Evolutionary conservation across 2,329 filamentous ascomycete genomes (phyloP).

Genomic region (Colletotrichum magnum): DNA sequence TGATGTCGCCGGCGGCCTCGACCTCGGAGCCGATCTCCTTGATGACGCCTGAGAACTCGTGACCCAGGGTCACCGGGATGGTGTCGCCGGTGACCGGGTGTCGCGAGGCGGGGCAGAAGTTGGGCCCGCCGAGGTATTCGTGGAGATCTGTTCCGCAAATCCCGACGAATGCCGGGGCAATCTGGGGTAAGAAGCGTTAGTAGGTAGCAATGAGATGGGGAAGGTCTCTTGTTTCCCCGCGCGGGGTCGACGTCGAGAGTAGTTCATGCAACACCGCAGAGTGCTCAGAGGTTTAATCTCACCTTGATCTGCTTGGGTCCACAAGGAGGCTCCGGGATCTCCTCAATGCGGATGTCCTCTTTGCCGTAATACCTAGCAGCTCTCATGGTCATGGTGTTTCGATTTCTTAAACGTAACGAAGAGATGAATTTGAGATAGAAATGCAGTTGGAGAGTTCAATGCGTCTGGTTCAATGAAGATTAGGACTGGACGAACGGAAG

Average conservation of each 20-base stretch:
- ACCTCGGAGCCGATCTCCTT: slow-evolving; percentile 58
- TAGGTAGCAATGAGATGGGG: neutral
- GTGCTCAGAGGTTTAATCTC: neutral
- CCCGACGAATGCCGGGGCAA: slow-evolving; percentile 49
- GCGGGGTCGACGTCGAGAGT: slow-evolving; percentile 4
- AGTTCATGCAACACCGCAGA: neutral
- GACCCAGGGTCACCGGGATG: slow-evolving; percentile 71
- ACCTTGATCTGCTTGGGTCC: slow-evolving; percentile 63
- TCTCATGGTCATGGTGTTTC: slow-evolving; percentile 55
- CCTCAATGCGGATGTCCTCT: slow-evolving; percentile 68
- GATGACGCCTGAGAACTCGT: slow-evolving; percentile 74
- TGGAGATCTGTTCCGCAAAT: slow-evolving; percentile 54
- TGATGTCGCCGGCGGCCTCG: slow-evolving; percentile 48
- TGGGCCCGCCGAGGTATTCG: slow-evolving; percentile 49
- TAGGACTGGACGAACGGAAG: slow-evolving; percentile 12
- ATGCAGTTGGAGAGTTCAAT: neutral
- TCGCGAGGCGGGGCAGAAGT: slow-evolving; percentile 52
- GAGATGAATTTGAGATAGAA: neutral
- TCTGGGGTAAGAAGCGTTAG: slow-evolving; percentile 32
- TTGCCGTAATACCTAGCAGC: slow-evolving; percentile 69
- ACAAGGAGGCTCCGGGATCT: slow-evolving; percentile 62
- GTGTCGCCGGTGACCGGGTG: slow-evolving; percentile 70
- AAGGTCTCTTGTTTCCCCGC: slow-evolving; percentile 4
- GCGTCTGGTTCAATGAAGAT: neutral
- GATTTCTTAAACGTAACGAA: neutral